A percentile compares a stretch with the other conserved stretches of the same genome.
Evolutionary conservation across 148 eudicot species (phyloP).

Genomic region (Arbutus unedo): DNA sequence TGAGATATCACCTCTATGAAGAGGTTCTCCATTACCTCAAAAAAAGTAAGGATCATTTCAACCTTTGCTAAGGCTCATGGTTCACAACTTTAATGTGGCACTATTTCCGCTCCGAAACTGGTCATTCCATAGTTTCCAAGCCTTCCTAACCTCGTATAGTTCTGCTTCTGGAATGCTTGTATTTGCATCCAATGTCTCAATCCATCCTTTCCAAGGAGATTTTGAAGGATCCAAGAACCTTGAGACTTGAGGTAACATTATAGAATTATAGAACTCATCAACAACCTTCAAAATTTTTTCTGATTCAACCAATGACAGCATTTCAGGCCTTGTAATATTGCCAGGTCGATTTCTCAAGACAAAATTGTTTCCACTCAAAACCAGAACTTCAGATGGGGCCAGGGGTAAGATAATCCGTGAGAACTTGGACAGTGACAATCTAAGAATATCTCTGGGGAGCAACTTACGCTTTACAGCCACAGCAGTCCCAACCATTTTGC

Average conservation of each 20-base stretch:
- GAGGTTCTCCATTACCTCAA: not conserved
- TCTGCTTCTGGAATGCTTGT: constrained; percentile 62
- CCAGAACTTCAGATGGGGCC: constrained; percentile 82
- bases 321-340: constrained; percentile 71
- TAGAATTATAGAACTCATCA: constrained; percentile 54
- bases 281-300: constrained; percentile 62
- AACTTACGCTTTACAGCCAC: constrained; percentile 81
- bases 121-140: constrained; percentile 61
- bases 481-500: constrained; percentile 96
- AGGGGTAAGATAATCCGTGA: constrained; percentile 79
- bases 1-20: not conserved
- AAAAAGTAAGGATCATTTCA: not conserved
- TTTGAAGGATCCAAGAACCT: constrained; percentile 58
- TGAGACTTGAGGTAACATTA: constrained; percentile 63
- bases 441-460: constrained; percentile 68
- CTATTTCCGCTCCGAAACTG: constrained; percentile 34
- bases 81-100: constrained; percentile 19
- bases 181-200: constrained; percentile 67
- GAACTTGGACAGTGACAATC: constrained; percentile 72
- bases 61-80: constrained; percentile 9
- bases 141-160: constrained; percentile 62
- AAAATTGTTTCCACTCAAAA: constrained; percentile 76
- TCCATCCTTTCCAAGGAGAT: constrained; percentile 87
- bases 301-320: constrained; percentile 66
- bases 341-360: constrained; percentile 59